Evolutionary conservation across 345 rosid genomes (phyloP).

Genomic region (Clausena lansium): DNA sequence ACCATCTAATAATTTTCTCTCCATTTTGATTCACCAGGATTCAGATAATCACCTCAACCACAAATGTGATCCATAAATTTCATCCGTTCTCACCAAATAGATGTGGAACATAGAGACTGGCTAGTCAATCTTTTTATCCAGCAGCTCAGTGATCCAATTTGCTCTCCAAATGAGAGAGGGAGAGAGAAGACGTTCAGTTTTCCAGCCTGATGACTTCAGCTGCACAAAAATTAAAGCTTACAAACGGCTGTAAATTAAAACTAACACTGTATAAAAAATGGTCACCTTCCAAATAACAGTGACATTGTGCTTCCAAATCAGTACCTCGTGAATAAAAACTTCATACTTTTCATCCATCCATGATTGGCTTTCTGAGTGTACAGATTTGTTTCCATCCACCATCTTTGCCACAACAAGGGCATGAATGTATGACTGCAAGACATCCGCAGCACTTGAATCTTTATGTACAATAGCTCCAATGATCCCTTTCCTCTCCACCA

Average conservation of each 20-base stretch:
- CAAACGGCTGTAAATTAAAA: not conserved
- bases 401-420: conserved; percentile 57
- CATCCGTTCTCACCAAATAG: not conserved
- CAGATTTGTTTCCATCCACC: conserved; percentile 21
- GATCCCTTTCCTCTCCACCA: conserved; percentile 49
- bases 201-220: conserved; percentile 78
- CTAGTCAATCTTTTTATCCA: conserved; percentile 57
- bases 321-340: conserved; percentile 65
- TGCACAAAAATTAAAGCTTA: conserved; percentile 28
- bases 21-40: not conserved
- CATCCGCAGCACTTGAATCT: conserved; percentile 55
- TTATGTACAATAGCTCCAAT: conserved; percentile 57
- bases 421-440: conserved; percentile 72
- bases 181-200: conserved; percentile 74
- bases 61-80: not conserved
- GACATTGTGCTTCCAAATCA: not conserved
- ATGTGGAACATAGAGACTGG: not conserved
- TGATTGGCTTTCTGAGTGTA: conserved; percentile 47
- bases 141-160: conserved; percentile 47
- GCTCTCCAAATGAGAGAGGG: conserved; percentile 80
- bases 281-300: not conserved
- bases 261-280: not conserved
- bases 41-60: not conserved
- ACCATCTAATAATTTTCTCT: not conserved
- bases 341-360: conserved; percentile 80